Conservation (phyloP, 2,329 filamentous ascomycete genomes). For the Pseudonectria foliicola region DNA sequence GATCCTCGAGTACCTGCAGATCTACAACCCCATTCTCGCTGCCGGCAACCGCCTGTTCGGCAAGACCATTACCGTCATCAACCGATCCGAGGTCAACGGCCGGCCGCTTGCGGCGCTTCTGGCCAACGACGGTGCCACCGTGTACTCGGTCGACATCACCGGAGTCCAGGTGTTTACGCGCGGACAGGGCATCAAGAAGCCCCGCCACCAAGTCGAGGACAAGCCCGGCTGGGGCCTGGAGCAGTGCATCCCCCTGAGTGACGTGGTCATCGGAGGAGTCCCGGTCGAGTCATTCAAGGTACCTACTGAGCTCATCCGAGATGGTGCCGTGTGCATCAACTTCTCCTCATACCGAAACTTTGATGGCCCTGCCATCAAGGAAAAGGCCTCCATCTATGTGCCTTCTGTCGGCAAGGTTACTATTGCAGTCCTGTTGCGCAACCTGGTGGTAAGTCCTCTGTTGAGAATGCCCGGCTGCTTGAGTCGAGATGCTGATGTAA, state of each 20-base stretch:
- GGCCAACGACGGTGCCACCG: constrained; percentile 90
- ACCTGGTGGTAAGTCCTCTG: constrained; percentile 64
- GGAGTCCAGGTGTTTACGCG: constrained; percentile 89
- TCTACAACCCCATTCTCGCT: constrained; percentile 92
- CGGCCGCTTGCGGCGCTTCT: constrained; percentile 85
- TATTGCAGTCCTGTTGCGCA: constrained; percentile 83
- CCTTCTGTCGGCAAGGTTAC: constrained; percentile 97
- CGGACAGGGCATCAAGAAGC: constrained; percentile 77
- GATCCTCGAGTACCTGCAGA: constrained; percentile 89
- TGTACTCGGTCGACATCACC: constrained; percentile 90
- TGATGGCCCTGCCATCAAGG: constrained; percentile 73
- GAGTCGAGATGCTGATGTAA: constrained; percentile 9
- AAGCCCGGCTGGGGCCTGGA: constrained; percentile 73
- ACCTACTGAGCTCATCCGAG: constrained; percentile 70
- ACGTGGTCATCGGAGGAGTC: constrained; percentile 92
- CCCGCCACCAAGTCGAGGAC: constrained; percentile 79
- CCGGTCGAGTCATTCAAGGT: constrained; percentile 87
- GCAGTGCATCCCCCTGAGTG: constrained; percentile 77
- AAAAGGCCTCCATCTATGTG: constrained; percentile 94
- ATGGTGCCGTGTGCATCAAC: constrained; percentile 97
- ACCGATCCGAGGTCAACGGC: constrained; percentile 92
- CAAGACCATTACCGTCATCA: constrained; percentile 92
- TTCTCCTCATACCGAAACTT: constrained; percentile 97
- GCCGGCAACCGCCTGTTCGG: constrained; percentile 91
- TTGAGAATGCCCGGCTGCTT: neutral